Evolutionary conservation across 2,329 filamentous ascomycete genomes (phyloP), one percentile per base, ranked within the genome.

Genomic region (Fusarium clavum): DNA sequence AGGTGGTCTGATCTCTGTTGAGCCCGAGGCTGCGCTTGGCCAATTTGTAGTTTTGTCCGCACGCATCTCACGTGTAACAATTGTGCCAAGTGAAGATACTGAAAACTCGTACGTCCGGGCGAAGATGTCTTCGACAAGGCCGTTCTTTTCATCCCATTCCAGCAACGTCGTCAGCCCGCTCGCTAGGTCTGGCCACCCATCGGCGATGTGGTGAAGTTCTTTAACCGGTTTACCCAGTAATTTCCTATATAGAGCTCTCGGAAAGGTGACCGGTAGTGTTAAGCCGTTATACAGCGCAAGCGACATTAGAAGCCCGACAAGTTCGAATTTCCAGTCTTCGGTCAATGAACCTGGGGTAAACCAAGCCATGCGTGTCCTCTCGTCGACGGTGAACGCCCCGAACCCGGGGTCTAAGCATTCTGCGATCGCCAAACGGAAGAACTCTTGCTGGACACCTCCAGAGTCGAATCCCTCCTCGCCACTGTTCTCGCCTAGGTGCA

Each of bases 381-480:
- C 81, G 73, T 98, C 94, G 32, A 93, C 87, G 0, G 90, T 91
- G 77, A 98, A 98, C 57, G 92, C 89, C 2, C 92, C 94, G 75
- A 92, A 93, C 45, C 90, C 86, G 7, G 93, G 91, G 73, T 93
- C 86, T 47, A 98, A 86, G 6, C 92, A 92, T 75, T 97, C 91
- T 1, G 89, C 88, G 72, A 98, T 90, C 20, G 93, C 90, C 29
- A 98, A 81, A 18, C 94, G 90, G 81, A 99, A 98, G 78, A 97
- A 98, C 70, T 99, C 96, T 77, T 97, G 94, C 74, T 98, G 95
- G 2, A 99, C 94, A 68, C 96, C 96, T 45, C 96, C 96, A 51
- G 95, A 94, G 78, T 99, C 96, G 34, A 97, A 89, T 0, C 96
- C 96, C 77, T 97, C 91, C 79, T 98, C 96, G 30, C 94, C 93